Base-by-base conservation (phyloP, 2,329 filamentous ascomycete genomes). In the Nigrograna mackinnonii region DNA sequence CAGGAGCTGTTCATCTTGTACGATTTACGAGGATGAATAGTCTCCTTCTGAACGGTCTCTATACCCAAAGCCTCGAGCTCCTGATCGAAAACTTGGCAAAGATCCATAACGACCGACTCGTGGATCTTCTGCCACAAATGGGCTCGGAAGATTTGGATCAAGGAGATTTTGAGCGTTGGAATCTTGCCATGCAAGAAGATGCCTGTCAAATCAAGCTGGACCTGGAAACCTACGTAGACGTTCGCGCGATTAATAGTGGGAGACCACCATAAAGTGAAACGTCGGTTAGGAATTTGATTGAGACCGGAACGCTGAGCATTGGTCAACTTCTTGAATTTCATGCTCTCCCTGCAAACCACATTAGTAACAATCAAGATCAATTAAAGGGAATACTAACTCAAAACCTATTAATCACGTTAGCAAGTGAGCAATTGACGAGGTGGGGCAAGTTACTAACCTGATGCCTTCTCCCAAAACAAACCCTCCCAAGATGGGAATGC, bases 1-100 rank as follows among this genome's bases (percentile, higher is more conserved):
- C 94, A 97, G 44, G 92, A 97, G 61, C 91, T 96, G 78, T 99
- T 99, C 94, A 99, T 99, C 83, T 99, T 99, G 83, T 99, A 99
- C 4, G 91, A 96, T 74, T 99, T 99, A 82, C 94, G 83, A 39
- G 94, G 94, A 76, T 99, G 94, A 46, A 99, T 99, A 0, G 94
- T 97, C 75, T 99, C 94, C 72, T 99, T 99, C 67, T 99, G 94
- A 4, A 97, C 94, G 2, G 91, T 95, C 71, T 99, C 94, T 44
- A 99, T 96, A 24, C 91, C 91, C 4, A 99, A 78, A 22, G 94
- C 91, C 69, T 99, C 94, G 32, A 99, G 76, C 67, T 99, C 94
- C 64, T 97, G 92, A 55, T 99, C 94, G 57, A 99, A 96, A 12
- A 99, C 94, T 66, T 99, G 95, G 58, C 94, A 97, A 62, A 99